Percentiles rank a stretch among this genome's conserved stretches.
phyloP scores from a whole-genome alignment of 2,329 filamentous ascomycete genomes.

The Mycosphaerelloides madeirae region DNA sequence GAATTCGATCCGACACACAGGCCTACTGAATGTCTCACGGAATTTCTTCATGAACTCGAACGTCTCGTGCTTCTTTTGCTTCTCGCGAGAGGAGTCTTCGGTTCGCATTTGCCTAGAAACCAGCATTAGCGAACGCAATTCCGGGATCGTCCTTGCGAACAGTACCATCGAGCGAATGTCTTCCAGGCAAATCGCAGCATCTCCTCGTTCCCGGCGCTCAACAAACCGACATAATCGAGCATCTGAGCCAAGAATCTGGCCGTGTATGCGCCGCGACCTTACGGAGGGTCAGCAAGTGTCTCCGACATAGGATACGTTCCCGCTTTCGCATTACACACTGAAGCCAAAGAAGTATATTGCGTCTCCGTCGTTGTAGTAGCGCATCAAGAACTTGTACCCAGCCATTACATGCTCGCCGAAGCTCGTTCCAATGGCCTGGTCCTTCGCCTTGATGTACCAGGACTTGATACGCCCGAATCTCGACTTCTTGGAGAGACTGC shows the following conservation, averaged over 20 bases:
- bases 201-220: constrained; percentile 79
- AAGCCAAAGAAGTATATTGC: constrained; percentile 35
- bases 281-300: not conserved
- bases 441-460: constrained; percentile 69
- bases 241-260: constrained; percentile 56
- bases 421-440: constrained; percentile 72
- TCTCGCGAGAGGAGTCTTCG: constrained; percentile 39
- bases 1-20: constrained; percentile 68
- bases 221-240: constrained; percentile 67
- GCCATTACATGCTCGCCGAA: constrained; percentile 81
- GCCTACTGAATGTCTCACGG: constrained; percentile 73
- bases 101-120: constrained; percentile 53
- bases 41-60: constrained; percentile 74
- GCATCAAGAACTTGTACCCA: constrained; percentile 57
- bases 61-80: constrained; percentile 55
- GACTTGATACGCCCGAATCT: constrained; percentile 53
- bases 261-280: constrained; percentile 31
- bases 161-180: constrained; percentile 63
- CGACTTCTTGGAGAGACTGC: constrained; percentile 55
- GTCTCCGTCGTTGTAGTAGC: constrained; percentile 29
- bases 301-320: constrained; percentile 5
- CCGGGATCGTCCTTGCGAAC: no score
- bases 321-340: no score
- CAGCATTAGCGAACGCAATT: not conserved
- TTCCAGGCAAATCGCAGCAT: constrained; percentile 80